phyloP scores from a whole-genome alignment of 305 asterid species.

The Solanum hybrid region DNA sequence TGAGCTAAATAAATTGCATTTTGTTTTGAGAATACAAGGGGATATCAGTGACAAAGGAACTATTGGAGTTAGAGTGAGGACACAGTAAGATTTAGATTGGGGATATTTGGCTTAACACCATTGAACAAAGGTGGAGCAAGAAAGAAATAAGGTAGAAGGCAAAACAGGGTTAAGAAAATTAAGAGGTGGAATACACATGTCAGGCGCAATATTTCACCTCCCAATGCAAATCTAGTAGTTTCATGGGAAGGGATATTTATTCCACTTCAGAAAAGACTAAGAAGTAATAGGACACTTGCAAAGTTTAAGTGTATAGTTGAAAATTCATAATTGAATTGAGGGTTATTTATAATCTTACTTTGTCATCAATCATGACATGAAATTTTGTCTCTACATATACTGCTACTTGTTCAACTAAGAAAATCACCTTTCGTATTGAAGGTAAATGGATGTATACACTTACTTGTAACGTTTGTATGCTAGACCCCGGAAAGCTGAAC shows the following conservation, averaged over 20 bases:
- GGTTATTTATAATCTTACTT: not conserved
- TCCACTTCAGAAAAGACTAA: not conserved
- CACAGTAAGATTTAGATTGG: not conserved
- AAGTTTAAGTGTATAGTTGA: not conserved
- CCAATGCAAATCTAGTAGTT: not conserved
- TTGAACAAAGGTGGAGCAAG: not conserved
- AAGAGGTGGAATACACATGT: not conserved
- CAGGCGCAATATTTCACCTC: not conserved
- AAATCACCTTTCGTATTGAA: not conserved
- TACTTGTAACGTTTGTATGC: conserved; percentile 93
- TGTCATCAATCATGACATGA: not conserved
- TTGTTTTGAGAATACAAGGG: not conserved
- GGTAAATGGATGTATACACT: conserved; percentile 10
- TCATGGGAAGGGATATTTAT: not conserved
- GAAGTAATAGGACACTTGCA: not conserved
- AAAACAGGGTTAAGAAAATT: not conserved
- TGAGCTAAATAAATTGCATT: not conserved
- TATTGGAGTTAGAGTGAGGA: not conserved
- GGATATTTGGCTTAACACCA: not conserved
- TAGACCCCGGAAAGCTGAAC: conserved; percentile 69
- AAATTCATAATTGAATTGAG: not conserved
- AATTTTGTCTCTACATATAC: not conserved
- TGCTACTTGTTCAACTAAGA: not conserved
- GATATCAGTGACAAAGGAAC: not conserved
- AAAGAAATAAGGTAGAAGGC: not conserved